These are phyloP conservation scores for Mikania micrantha DNA, from an alignment of 129 eudicot species.

Conservation along the genomic window DNA sequence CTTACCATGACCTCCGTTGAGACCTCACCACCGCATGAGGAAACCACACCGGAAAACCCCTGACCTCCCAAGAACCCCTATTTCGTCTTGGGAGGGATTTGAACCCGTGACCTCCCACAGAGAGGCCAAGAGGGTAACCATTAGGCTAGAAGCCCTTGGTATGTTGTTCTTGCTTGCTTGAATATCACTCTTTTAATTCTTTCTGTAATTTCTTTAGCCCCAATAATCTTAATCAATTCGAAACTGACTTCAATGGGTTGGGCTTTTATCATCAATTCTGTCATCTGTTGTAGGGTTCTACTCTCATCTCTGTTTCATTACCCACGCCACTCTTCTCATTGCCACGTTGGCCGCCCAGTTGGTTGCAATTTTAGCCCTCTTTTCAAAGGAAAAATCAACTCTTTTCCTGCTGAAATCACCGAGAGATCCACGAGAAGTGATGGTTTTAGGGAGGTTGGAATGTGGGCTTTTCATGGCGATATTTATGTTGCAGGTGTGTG, in stretches of 20 bases:
- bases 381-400: conserved; percentile 46
- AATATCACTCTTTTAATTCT: conserved; percentile 55
- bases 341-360: conserved; percentile 42
- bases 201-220: conserved; percentile 50
- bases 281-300: conserved; percentile 56
- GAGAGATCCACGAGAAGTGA: conserved; percentile 58
- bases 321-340: conserved; percentile 57
- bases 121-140: no score
- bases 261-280: conserved; percentile 43
- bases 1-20: no score
- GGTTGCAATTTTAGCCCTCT: conserved; percentile 45
- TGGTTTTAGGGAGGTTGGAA: conserved; percentile 54
- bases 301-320: conserved; percentile 47
- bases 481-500: conserved; percentile 48
- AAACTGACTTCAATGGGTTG: conserved; percentile 64
- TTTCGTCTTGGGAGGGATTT: no score
- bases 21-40: no score
- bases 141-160: no score
- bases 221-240: conserved; percentile 41
- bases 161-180: conserved; percentile 28
- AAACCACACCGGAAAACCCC: no score
- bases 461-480: conserved; percentile 65
- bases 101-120: no score
- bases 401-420: conserved; percentile 42
- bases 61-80: no score